phyloP scores from a whole-genome alignment of 2,329 filamentous ascomycete genomes.

The Cytospora mali region DNA sequence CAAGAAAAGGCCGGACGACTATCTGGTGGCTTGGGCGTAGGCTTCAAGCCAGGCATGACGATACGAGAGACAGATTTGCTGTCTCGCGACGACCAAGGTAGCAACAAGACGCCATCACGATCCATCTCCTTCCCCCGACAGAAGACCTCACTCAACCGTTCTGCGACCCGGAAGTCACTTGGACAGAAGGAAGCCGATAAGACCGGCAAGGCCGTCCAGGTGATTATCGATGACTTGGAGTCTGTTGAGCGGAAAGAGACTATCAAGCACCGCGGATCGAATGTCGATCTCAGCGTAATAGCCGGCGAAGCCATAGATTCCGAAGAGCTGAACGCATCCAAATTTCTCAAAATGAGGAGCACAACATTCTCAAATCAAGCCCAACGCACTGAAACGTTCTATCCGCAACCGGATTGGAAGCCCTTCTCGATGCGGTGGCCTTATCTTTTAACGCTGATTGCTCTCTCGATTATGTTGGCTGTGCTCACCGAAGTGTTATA shows the following conservation, averaged over 20 bases:
- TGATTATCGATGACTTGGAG: slow-evolving; percentile 52
- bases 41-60: slow-evolving; percentile 48
- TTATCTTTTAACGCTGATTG: slow-evolving; percentile 57
- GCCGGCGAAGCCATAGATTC: slow-evolving; percentile 43
- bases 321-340: slow-evolving; percentile 7
- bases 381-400: slow-evolving; percentile 55
- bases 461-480: slow-evolving; percentile 56
- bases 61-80: slow-evolving; percentile 56
- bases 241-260: slow-evolving; percentile 20
- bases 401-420: slow-evolving; percentile 68
- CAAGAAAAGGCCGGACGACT: slow-evolving; percentile 58
- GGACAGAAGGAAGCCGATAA: slow-evolving; percentile 63
- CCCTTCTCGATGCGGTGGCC: slow-evolving; percentile 66
- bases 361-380: slow-evolving; percentile 42
- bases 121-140: slow-evolving; percentile 47
- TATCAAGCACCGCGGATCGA: slow-evolving; percentile 31
- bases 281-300: slow-evolving; percentile 56
- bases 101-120: slow-evolving; percentile 29
- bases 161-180: slow-evolving; percentile 49
- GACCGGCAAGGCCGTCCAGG: slow-evolving; percentile 61
- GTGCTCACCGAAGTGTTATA: slow-evolving; percentile 58
- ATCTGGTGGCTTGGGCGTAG: slow-evolving; percentile 61
- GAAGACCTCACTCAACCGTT: slow-evolving; percentile 33
- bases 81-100: slow-evolving; percentile 40
- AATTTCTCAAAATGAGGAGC: slow-evolving; percentile 36